Conservation (phyloP, 2,329 filamentous ascomycete species). For the Xylariaceae sp. region DNA sequence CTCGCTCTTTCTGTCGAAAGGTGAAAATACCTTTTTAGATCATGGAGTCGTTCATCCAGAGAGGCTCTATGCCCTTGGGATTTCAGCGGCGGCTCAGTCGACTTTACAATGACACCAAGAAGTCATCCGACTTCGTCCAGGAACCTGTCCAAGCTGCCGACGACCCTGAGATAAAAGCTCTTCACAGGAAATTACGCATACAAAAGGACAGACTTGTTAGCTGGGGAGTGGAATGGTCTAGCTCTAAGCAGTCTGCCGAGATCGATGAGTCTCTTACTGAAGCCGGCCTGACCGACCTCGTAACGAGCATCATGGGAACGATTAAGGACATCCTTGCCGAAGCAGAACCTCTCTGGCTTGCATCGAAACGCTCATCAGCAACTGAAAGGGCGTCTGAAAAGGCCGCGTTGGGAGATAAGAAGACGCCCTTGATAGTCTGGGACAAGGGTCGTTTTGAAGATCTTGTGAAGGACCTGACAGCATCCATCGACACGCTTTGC, state of each 20-base stretch:
- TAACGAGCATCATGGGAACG: constrained; percentile 73
- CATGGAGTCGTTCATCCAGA: constrained; percentile 51
- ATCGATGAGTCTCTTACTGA: constrained; percentile 69
- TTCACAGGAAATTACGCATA: constrained; percentile 74
- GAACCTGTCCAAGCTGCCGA: constrained; percentile 59
- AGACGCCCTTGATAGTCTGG: constrained; percentile 56
- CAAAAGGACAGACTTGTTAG: constrained; percentile 75
- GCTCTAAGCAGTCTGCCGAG: constrained; percentile 63
- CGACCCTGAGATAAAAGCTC: constrained; percentile 64
- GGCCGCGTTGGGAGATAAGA: constrained; percentile 44
- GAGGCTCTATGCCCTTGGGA: constrained; percentile 51
- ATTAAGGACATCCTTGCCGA: constrained; percentile 78
- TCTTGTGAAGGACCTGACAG: constrained; percentile 68
- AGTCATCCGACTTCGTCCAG: constrained; percentile 69
- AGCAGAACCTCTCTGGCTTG: constrained; percentile 67
- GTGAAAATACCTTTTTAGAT: neutral
- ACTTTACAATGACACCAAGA: constrained; percentile 79
- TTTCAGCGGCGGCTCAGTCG: constrained; percentile 63
- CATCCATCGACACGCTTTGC: constrained; percentile 75
- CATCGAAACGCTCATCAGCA: constrained; percentile 47
- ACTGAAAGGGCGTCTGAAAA: constrained; percentile 37
- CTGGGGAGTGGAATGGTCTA: constrained; percentile 80
- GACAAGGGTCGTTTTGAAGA: constrained; percentile 73
- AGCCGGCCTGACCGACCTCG: constrained; percentile 71
- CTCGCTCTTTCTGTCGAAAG: neutral